Conservation (phyloP, 306 rosid species). For the Lagenaria siceraria region DNA sequence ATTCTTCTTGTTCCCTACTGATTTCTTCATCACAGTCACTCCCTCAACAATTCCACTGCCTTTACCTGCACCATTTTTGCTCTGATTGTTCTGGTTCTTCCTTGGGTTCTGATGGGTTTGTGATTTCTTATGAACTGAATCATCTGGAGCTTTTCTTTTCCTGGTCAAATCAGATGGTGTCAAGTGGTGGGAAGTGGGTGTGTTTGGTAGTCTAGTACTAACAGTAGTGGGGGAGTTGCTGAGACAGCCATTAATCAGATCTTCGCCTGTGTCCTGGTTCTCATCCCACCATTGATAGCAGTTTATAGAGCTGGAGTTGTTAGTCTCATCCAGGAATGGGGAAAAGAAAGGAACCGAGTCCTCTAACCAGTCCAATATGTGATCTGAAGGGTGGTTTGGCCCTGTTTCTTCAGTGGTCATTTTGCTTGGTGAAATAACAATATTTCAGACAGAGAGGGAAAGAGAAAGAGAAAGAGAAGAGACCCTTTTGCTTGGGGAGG, state of each 20-base stretch:
- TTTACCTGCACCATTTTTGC: slow-evolving; percentile 17
- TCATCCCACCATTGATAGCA: slow-evolving; percentile 57
- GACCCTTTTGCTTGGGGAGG: slow-evolving; percentile 4
- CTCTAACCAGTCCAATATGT: slow-evolving; percentile 67
- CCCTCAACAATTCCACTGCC: slow-evolving; percentile 23
- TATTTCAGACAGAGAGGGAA: background rate
- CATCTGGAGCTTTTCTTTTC: slow-evolving; percentile 42
- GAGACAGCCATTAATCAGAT: slow-evolving; percentile 18
- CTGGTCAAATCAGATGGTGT: slow-evolving; percentile 36
- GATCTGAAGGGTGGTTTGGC: slow-evolving; percentile 49
- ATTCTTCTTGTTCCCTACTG: slow-evolving; percentile 44
- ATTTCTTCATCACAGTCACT: slow-evolving; percentile 24
- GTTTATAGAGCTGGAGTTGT: slow-evolving; percentile 28
- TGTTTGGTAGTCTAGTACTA: slow-evolving; percentile 16
- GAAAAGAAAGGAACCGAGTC: slow-evolving; percentile 61
- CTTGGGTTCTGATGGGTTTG: slow-evolving; percentile 19
- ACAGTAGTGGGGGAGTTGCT: slow-evolving; percentile 15
- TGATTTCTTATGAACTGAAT: slow-evolving; percentile 19
- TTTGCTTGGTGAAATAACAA: slow-evolving; percentile 5
- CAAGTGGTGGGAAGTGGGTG: slow-evolving; percentile 13
- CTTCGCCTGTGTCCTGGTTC: slow-evolving; percentile 25
- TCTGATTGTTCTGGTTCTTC: slow-evolving; percentile 23
- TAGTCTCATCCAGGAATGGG: slow-evolving; percentile 59
- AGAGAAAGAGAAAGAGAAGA: background rate
- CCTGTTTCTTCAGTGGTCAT: slow-evolving; percentile 45